Percentiles rank a stretch among this genome's conserved stretches.
These are phyloP conservation scores for Hortaea werneckii DNA, from an alignment of 2,329 filamentous ascomycete genomes.

Conservation along the genomic window DNA sequence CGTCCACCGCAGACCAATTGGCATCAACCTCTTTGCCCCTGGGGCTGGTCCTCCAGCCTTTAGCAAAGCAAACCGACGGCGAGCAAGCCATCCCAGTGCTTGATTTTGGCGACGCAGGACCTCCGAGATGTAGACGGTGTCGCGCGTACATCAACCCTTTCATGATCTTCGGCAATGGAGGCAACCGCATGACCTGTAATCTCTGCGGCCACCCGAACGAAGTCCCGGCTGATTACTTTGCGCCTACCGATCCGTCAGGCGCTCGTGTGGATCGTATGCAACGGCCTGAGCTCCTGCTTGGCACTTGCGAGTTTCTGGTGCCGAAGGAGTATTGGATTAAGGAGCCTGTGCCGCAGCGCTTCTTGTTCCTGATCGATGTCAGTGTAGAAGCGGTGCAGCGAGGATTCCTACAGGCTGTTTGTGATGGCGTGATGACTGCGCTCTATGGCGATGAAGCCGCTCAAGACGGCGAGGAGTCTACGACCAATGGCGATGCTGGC, in stretches of 20 bases:
- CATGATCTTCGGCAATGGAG: slow-evolving; percentile 90
- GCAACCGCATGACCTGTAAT: slow-evolving; percentile 96
- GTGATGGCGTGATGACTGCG: slow-evolving; percentile 74
- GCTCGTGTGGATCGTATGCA: slow-evolving; percentile 79
- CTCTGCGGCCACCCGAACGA: slow-evolving; percentile 97
- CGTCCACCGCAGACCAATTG: slow-evolving; percentile 68
- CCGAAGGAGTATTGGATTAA: slow-evolving; percentile 99
- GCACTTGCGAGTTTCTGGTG: slow-evolving; percentile 91
- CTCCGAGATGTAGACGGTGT: slow-evolving; percentile 84
- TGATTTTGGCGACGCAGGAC: slow-evolving; percentile 86
- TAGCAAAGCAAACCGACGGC: slow-evolving; percentile 72
- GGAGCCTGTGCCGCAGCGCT: slow-evolving; percentile 76
- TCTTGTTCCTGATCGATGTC: slow-evolving; percentile 87
- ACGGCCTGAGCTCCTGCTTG: slow-evolving; percentile 77
- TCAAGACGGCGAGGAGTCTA: slow-evolving; percentile 33
- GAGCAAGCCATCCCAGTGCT: slow-evolving; percentile 83
- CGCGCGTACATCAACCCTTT: slow-evolving; percentile 97
- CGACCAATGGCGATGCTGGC: neutral
- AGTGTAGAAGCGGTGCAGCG: slow-evolving; percentile 85
- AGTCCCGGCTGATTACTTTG: slow-evolving; percentile 83
- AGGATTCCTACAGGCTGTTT: slow-evolving; percentile 82
- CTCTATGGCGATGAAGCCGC: slow-evolving; percentile 62
- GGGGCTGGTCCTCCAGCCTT: slow-evolving; percentile 77
- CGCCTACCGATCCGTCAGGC: slow-evolving; percentile 77
- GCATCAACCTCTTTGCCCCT: slow-evolving; percentile 73